Percentiles rank a stretch among this genome's conserved stretches.
These are phyloP conservation scores for Typha latifolia DNA, from an alignment of 176 grass and related monocot genomes.

Conservation along the genomic window DNA sequence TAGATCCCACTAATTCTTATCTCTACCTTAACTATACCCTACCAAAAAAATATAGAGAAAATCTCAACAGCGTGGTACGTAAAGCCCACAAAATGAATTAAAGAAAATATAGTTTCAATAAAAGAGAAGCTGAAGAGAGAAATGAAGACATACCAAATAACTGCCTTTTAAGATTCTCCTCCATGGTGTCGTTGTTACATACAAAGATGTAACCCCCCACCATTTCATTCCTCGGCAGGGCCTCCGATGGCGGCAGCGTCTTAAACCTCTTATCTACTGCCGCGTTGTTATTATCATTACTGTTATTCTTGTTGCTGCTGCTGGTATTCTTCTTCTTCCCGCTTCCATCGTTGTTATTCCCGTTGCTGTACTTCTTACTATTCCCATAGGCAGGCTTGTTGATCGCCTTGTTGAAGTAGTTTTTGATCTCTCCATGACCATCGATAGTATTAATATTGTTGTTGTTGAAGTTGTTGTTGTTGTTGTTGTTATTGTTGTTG, in stretches of 20 bases:
- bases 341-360: slow-evolving; percentile 32
- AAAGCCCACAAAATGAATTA: neutral
- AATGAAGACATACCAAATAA: slow-evolving; percentile 55
- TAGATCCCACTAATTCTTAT: too few species aligned
- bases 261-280: slow-evolving; percentile 88
- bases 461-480: too few species aligned
- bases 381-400: slow-evolving; percentile 7
- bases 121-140: neutral
- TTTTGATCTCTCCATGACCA: neutral
- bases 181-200: slow-evolving; percentile 99
- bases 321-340: slow-evolving; percentile 37
- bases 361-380: neutral
- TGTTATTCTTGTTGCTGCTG: slow-evolving; percentile 16
- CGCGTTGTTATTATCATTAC: slow-evolving; percentile 13
- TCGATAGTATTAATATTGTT: slow-evolving; percentile 7
- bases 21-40: too few species aligned
- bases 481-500: slow-evolving; percentile 14
- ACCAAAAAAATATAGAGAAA: too few species aligned
- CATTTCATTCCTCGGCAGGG: slow-evolving; percentile 63
- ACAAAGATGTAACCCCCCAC: slow-evolving; percentile 97
- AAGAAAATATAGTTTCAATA: neutral
- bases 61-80: too few species aligned
- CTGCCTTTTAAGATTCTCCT: slow-evolving; percentile 86
- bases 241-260: slow-evolving; percentile 83
- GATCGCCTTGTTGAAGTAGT: slow-evolving; percentile 15